Base-by-base conservation (phyloP, 768 basidiomycete genomes). In the Coprinellus micaceus region DNA sequence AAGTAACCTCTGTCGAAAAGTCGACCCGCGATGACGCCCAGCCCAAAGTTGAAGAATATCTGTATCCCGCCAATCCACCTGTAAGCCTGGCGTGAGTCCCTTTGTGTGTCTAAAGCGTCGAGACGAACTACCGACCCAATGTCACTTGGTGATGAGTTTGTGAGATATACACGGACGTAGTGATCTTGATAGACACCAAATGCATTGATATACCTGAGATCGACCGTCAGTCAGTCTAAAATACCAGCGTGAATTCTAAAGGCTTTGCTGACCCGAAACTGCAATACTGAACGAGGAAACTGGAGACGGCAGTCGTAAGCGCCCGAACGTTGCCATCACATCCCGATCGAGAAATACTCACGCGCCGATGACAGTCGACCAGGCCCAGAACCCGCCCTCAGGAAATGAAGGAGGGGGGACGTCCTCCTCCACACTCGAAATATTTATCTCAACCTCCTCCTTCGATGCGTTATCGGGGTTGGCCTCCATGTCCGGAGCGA, bases 61-160 rank as follows among this genome's bases (percentile, higher is more conserved):
- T 85, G 82, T 0, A 72, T 64, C 3, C 82, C 80, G 6, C 83
- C 84, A 39, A 85, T 77, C 76, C 76, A 77, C 26, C 75, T 77
- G 33, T 50, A 21, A 21, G 33, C 44, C 22, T 26, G 41, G 5
- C 49, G 33, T 22, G 39, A 15, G 36, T 41, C 21, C 40, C 39
- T 21, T 22, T 21, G 11, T 44, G 48, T 17, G 33, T 22, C 24
- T 29, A 30, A 17, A 19, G 24, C n/a, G n/a, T n/a, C n/a, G n/a
- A n/a, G n/a, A n/a, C n/a, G n/a, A n/a, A n/a, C n/a, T n/a, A n/a
- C n/a, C n/a, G n/a, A 68, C 68, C 68, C 68, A 30, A 71, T 69
- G 15, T 54, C 56, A 51, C 64, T 65, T 17, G 68, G 67, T 6
- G 61, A 59, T 25, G 60, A 67, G 25, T 60, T 48, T 1, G 36